Percentiles rank a stretch among this genome's conserved stretches.
These are phyloP conservation scores for Apophysomyces trapeziformis DNA, from an alignment of 371 early-diverging fungal species.

Conservation along the genomic window DNA sequence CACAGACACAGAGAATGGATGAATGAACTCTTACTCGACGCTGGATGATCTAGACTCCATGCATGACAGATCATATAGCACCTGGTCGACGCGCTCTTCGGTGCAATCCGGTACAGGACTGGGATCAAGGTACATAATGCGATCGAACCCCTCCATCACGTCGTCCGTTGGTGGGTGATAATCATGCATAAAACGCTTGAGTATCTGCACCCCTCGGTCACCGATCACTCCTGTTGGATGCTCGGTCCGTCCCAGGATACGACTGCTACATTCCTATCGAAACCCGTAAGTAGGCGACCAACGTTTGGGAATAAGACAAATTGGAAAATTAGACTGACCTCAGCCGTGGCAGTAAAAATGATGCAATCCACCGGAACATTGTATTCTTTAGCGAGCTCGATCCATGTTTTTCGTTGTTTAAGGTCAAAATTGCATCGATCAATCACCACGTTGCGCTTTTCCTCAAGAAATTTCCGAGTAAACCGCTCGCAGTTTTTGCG, in stretches of 20 bases:
- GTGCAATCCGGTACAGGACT: constrained; percentile 49
- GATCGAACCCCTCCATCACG: constrained; percentile 66
- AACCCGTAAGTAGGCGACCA: background rate
- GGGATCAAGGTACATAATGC: constrained; percentile 56
- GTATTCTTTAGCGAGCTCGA: constrained; percentile 62
- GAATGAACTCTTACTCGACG: too few relatives aligned
- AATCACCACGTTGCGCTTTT: constrained; percentile 67
- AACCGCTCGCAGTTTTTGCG: constrained; percentile 66
- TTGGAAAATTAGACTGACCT: constrained; percentile 25
- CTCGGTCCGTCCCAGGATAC: constrained; percentile 61
- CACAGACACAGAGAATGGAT: too few relatives aligned
- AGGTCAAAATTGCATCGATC: constrained; percentile 83
- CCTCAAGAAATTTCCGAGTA: constrained; percentile 36
- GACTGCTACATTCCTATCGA: constrained; percentile 57
- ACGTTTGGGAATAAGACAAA: too few relatives aligned
- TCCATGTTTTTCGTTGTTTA: constrained; percentile 73
- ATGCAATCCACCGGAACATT: constrained; percentile 70
- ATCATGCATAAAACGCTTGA: constrained; percentile 61
- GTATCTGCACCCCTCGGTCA: constrained; percentile 59
- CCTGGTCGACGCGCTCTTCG: constrained; percentile 47
- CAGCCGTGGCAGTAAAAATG: constrained; percentile 64
- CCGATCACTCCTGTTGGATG: constrained; percentile 82
- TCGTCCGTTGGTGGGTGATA: constrained; percentile 57
- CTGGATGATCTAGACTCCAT: background rate
- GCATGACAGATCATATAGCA: constrained; percentile 7